These are phyloP conservation scores for Zygosaccharomyces pseudorouxii DNA, from an alignment of 805 yeast genomes.

Conservation along the genomic window DNA sequence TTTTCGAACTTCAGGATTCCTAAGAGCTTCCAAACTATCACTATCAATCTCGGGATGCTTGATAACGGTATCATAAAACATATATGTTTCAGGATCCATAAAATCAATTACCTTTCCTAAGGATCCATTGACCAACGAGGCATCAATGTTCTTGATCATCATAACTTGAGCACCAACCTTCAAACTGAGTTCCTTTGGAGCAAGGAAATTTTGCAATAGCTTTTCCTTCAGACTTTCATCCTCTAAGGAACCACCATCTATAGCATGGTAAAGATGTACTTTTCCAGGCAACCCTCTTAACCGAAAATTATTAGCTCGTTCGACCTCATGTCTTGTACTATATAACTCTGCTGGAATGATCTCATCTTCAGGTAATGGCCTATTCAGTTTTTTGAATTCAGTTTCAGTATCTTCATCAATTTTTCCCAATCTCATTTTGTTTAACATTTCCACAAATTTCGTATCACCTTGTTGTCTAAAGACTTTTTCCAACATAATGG, in stretches of 20 bases:
- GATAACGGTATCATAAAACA: conserved; percentile 34
- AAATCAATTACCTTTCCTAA: conserved; percentile 65
- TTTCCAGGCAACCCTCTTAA: conserved; percentile 45
- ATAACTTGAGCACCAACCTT: conserved; percentile 77
- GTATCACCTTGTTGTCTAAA: conserved; percentile 76
- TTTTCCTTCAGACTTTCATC: conserved; percentile 42
- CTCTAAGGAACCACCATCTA: conserved; percentile 48
- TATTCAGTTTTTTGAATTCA: conserved; percentile 48
- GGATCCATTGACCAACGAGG: conserved; percentile 70
- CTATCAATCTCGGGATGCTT: conserved; percentile 17
- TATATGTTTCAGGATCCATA: conserved; percentile 47
- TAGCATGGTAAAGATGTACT: conserved; percentile 42
- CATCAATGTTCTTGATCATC: conserved; percentile 74
- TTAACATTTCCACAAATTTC: conserved; percentile 65
- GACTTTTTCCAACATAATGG: conserved; percentile 58
- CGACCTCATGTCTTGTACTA: conserved; percentile 70
- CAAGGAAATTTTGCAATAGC: conserved; percentile 53
- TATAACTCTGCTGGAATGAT: conserved; percentile 71
- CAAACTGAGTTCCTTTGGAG: conserved; percentile 52
- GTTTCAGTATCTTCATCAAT: conserved; percentile 45
- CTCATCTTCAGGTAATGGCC: conserved; percentile 53
- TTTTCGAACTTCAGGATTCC: conserved; percentile 17
- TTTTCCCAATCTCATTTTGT: conserved; percentile 64
- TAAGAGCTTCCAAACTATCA: conserved; percentile 19
- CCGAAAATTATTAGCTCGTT: conserved; percentile 53